A percentile compares a stretch with the other conserved stretches of the same genome.
Conservation (phyloP, 225 moss, liverwort and hornwort genomes). For the Pseudoscleropodium purum region DNA sequence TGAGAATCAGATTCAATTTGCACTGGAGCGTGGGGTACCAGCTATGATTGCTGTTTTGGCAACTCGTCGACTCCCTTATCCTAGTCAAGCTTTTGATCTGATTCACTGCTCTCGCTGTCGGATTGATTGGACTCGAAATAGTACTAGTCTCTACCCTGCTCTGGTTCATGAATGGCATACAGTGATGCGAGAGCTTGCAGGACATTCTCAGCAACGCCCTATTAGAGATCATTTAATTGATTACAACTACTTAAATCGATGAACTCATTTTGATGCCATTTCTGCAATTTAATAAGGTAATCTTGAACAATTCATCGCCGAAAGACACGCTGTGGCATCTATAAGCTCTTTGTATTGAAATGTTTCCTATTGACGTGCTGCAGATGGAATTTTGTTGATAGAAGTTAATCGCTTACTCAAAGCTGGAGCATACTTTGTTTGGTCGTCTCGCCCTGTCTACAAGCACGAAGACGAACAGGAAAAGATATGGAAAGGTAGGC, state of each 20-base stretch:
- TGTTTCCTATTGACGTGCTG: background rate
- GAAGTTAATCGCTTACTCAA: slow-evolving; percentile 3
- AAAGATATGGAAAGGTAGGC: background rate
- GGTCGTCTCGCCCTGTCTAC: slow-evolving; percentile 6
- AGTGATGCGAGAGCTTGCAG: background rate
- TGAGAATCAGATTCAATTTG: slow-evolving; percentile 47
- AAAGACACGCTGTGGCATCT: background rate
- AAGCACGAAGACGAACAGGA: background rate
- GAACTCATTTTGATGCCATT: background rate
- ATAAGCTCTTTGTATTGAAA: background rate
- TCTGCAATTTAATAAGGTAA: background rate
- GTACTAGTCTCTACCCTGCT: background rate
- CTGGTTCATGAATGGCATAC: background rate
- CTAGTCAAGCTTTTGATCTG: slow-evolving; percentile 59
- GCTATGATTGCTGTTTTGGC: slow-evolving; percentile 44
- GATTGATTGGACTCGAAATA: slow-evolving; percentile 16
- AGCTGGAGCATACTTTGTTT: slow-evolving; percentile 1
- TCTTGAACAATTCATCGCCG: background rate
- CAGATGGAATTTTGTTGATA: background rate
- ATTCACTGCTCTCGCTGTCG: slow-evolving; percentile 53
- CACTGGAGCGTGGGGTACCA: slow-evolving; percentile 62
- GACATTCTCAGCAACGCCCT: background rate
- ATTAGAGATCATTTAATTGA: background rate
- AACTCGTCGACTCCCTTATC: slow-evolving; percentile 38
- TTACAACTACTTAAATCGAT: background rate